Percentiles rank a stretch among this genome's conserved stretches.
phyloP scores from a whole-genome alignment of 164 flowering plant genomes.

The Aristolochia californica region DNA sequence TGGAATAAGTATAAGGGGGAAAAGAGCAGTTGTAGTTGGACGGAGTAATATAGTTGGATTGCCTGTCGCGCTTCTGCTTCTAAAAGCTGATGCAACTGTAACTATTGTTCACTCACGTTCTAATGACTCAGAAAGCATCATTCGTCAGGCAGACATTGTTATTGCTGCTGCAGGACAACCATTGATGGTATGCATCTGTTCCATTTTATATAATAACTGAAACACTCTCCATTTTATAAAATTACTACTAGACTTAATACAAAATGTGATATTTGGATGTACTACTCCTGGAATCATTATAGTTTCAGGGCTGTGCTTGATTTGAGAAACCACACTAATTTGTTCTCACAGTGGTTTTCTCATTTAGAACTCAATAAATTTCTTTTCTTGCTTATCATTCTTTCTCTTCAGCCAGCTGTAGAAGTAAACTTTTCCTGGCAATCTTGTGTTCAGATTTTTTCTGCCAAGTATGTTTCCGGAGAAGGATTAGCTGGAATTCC shows the following conservation, averaged over 20 bases:
- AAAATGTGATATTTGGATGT: background rate
- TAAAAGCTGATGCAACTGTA: constrained; percentile 95
- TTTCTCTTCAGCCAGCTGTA: no score
- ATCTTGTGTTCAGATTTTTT: no score
- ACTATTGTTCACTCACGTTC: constrained; percentile 73
- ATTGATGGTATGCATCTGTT: constrained; percentile 49
- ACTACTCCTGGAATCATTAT: no score
- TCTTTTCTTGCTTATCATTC: no score
- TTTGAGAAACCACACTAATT: background rate
- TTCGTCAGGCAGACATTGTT: constrained; percentile 84
- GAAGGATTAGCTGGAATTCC: no score
- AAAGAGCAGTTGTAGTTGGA: constrained; percentile 89
- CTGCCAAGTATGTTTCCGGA: no score
- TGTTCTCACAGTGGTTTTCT: background rate
- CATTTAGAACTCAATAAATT: background rate
- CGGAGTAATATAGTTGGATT: constrained; percentile 96
- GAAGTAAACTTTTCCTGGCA: no score
- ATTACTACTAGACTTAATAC: background rate
- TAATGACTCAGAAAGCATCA: constrained; percentile 46
- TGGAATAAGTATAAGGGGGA: constrained; percentile 67
- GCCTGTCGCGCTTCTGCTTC: constrained; percentile 75
- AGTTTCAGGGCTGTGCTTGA: background rate
- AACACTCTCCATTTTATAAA: background rate
- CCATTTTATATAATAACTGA: background rate
- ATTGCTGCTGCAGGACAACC: constrained; percentile 98